Percentiles rank a stretch among this genome's conserved stretches.
phyloP scores from a whole-genome alignment of 2,329 filamentous ascomycete species.

The Calonectria pauciramosa region DNA sequence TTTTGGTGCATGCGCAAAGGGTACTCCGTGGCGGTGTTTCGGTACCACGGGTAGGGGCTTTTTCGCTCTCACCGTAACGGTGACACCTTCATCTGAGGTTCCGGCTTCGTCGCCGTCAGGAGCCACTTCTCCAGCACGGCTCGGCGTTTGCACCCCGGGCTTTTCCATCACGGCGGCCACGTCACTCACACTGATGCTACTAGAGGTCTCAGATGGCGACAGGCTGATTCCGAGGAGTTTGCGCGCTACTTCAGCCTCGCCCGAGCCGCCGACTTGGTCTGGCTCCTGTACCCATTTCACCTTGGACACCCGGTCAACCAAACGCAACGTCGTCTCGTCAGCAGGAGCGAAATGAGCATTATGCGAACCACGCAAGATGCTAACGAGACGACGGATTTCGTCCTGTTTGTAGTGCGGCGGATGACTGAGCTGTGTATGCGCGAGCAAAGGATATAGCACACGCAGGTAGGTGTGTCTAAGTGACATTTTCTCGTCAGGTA shows the following conservation, averaged over 20 bases:
- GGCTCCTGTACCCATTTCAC: conserved; percentile 75
- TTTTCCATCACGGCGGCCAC: conserved; percentile 86
- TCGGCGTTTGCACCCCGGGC: conserved; percentile 85
- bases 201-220: conserved; percentile 74
- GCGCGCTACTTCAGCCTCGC: conserved; percentile 63
- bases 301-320: conserved; percentile 81
- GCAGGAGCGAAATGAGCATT: conserved; percentile 84
- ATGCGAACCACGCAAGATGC: conserved; percentile 74
- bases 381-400: conserved; percentile 83
- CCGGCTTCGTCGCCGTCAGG: conserved; percentile 43
- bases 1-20: conserved; percentile 53
- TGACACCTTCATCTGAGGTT: conserved; percentile 38
- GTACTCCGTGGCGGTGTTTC: conserved; percentile 68
- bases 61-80: conserved; percentile 53
- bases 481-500: conserved; percentile 84
- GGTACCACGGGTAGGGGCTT: conserved; percentile 68
- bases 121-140: conserved; percentile 59
- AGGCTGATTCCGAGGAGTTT: conserved; percentile 81
- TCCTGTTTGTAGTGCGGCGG: conserved; percentile 93
- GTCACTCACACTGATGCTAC: conserved; percentile 81
- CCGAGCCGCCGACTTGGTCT: conserved; percentile 48
- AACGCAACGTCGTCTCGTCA: conserved; percentile 83
- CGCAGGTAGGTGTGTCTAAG: conserved; percentile 95
- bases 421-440: conserved; percentile 89
- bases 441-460: conserved; percentile 90